These are phyloP conservation scores for Lineolata rhizophorae DNA, from an alignment of 495 filamentous ascomycete genomes.

Conservation along the genomic window DNA sequence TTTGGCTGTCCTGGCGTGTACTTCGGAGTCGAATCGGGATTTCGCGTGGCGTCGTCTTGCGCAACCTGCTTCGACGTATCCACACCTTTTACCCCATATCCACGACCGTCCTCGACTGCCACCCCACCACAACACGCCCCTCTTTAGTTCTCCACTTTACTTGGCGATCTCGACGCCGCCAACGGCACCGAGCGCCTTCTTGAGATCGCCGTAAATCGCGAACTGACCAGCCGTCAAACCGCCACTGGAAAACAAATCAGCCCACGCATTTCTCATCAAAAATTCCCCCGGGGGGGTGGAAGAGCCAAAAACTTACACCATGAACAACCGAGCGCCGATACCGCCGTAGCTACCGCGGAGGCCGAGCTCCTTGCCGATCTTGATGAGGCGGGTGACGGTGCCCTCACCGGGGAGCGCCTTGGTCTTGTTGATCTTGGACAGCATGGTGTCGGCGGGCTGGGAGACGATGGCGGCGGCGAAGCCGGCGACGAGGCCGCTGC, in stretches of 20 bases:
- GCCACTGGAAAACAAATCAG: constrained; percentile 31
- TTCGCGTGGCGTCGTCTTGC: too few species aligned
- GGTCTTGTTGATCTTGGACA: constrained; percentile 99
- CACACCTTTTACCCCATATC: too few species aligned
- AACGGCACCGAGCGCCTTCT: constrained; percentile 39
- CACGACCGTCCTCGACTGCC: too few species aligned
- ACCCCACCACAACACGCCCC: too few species aligned
- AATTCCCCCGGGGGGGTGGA: background rate
- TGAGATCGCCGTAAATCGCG: constrained; percentile 78
- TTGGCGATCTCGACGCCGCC: constrained; percentile 60
- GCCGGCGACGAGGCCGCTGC: constrained; percentile 88
- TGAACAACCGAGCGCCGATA: constrained; percentile 86
- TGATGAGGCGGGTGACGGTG: constrained; percentile 74
- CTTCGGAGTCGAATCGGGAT: too few species aligned
- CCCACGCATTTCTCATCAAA: background rate
- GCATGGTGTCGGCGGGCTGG: constrained; percentile 97
- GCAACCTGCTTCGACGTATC: too few species aligned
- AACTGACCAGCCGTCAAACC: constrained; percentile 83
- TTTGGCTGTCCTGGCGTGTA: too few species aligned
- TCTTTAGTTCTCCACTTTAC: too few species aligned
- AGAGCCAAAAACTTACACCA: constrained; percentile 29
- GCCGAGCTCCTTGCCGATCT: constrained; percentile 91
- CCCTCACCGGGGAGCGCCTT: constrained; percentile 88
- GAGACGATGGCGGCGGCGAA: constrained; percentile 92
- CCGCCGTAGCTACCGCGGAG: constrained; percentile 70